Evolutionary conservation across 2,329 filamentous ascomycete genomes (phyloP), one percentile per base, ranked within the genome.

Genomic region (Alternaria sp.): DNA sequence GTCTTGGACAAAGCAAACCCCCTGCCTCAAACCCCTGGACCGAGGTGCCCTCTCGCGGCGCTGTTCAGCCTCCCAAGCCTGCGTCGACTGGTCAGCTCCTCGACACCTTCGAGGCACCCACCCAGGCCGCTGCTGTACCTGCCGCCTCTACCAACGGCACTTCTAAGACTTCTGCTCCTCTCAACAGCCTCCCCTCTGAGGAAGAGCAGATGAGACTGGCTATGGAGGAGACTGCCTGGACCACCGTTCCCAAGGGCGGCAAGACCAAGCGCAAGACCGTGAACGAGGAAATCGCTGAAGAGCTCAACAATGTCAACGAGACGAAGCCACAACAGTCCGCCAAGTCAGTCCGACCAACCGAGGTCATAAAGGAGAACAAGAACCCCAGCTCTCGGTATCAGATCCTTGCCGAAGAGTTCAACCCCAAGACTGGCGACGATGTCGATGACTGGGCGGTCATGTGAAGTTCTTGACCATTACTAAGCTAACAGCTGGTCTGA

Each of bases 181-280:
- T 80, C 79, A 77, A 80, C 40, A 80, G 80, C 53, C 76, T 86
- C 37, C 84, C 83, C 14, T 84, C 84, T 3, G 86, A 88, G 72
- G 85, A 88, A 63, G 85, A 88, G 71, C 85, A 88, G 73, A 76
- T 87, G 70, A 81, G 82, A 44, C 77, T 84, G 58, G 78, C 78
- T 13, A 75, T 80, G 68, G 77, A 78, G 80, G 68, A 70, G 44
- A 82, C 82, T 55, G 83, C 83, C 51, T 89, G 86, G 87, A 87
- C 83, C 63, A 85, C 85, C 9, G 86, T 88, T 24, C 79, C 83
- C 31, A 85, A 79, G 65, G 77, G 75, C 37, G 79, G 80, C 70
- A 88, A 87, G 80, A 78, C 80, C 62, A 82, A 84, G 73, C 82
- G 82, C 73, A 83, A 82, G 75, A 79, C 76, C 64, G 70, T 73